Evolutionary conservation across 371 early-diverging fungal genomes (phyloP), one percentile per base, ranked within the genome.

Genomic region (Mucor mucedo): DNA sequence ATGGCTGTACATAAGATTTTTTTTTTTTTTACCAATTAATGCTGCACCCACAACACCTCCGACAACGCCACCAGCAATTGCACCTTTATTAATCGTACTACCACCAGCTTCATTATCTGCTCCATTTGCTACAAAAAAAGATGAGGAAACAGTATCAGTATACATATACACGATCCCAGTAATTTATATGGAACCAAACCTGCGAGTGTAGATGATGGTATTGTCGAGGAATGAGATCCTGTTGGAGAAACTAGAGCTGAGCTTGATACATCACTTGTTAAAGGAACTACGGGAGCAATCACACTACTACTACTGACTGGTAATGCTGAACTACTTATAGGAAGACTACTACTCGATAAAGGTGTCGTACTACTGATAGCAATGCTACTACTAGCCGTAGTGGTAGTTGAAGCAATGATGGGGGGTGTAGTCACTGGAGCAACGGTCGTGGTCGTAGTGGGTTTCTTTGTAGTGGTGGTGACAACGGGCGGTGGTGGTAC

Each of bases 61-160:
- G 27, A 63, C 57, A 32, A 56, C 63, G 38, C 63, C 63, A 48
- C 63, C 63, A 14, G 32, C 50, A 42, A 63, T 63, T 2, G 56
- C 63, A 33, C 56, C 56, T 11, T 49, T 63, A n/a, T 63, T 63
- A 5, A 53, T 61, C 14, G 21, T 38, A 30, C 21, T 32, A 13
- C 11, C 11, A 0, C 44, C 11, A 13, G 10, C n/a, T 10, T 9
- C 21, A 21, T 21, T 21, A 0, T 21, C n/a, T 42, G 44, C 11
- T 14, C 13, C n/a, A n/a, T 3, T n/a, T 13, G 44, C 44, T 42
- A 42, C 10, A 42, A 10, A 42, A 10, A 42, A 42, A 6, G 35
- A 21, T 21, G 21, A 21, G 21, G 21, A 21, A 0, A 21, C 0
- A 21, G 1, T 21, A 21, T 21, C 21, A 21, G 21, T 21, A 21